Base-by-base conservation (phyloP, 441 rosid species). In the Omphalea diandra region DNA sequence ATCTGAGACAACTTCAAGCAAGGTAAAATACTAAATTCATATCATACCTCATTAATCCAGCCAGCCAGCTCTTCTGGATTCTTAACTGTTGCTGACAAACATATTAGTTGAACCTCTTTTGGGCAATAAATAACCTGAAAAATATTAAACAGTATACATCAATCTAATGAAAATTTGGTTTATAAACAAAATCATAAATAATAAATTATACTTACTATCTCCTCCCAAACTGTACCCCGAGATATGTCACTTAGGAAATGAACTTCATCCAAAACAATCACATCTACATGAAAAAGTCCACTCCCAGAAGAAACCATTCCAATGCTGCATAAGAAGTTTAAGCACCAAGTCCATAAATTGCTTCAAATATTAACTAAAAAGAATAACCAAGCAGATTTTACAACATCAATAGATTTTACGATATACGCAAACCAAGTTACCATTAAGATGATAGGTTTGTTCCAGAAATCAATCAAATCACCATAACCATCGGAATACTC, bases 171-270 rank as follows among this genome's bases (percentile, higher is more conserved):
- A 52, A 65, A 41, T 52, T 46, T n/a, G 60, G 36, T 49, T 52
- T 47, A 52, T 38, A 75, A 52, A 41, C 22, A 36, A 33, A 61
- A 54, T 71, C 24, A 63, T 50, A 20, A n/a, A 2, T 14, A 27
- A 44, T 14, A 58, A 63, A 75, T 15, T 32, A 44, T 55, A 86
- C 98, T 83, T 84, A 91, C 98, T 52, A 91, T 94, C 85, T 94
- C 99, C 83, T 94, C 98, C 98, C 98, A 94, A 53, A 94, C 98
- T 36, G 98, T 94, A 52, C 98, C 98, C 58, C 99, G 92, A 75
- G 94, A 94, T 54, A 94, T 91, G 60, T 94, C 97, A 49, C 99
- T 91, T 69, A 94, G 79, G 84, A 88, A 94, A 86, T 94, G 99
- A 86, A 94, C 99, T 87, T 91, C 98, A 66, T 94, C 99, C 75